Base-by-base conservation (phyloP, 345 rosid genomes). In the Salix exigua region DNA sequence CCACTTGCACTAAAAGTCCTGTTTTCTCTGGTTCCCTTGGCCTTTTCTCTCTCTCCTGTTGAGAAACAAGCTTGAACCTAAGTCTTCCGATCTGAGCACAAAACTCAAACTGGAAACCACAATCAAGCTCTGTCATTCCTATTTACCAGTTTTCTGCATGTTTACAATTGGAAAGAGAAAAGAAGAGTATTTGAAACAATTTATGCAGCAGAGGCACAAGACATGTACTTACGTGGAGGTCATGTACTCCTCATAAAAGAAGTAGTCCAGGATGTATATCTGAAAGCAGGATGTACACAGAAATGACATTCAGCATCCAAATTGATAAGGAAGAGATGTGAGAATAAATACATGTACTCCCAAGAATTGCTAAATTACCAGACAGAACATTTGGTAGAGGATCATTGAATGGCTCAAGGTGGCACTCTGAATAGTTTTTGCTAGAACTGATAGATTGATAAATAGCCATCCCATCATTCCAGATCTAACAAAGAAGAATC, bases 381-480 rank as follows among this genome's bases (percentile, higher is more conserved):
- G 74, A 75, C 93, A 91, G 76, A 91, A 89, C 37, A 83, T 67
- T 82, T 95, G 98, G 87, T 90, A 93, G 37, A 95, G 91, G 85
- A 93, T 87, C 99, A 90, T 84, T n/a, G 98, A 88, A 79, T 0
- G 83, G 84, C 78, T 87, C 75, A 93, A 84, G 80, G 73, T 75
- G 76, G 50, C 86, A 78, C 86, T 88, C 55, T 84, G 84, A 73
- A 87, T 73, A 85, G 93, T 89, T 89, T 86, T 91, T 30, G 92
- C 88, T 38, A 95, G 83, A 86, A 95, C 80, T 64, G 99, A 95
- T 75, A 91, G 87, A 75, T 95, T 95, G 83, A 95, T 91, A 68
- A 93, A 86, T 64, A 95, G 88, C 97, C 97, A 95, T 74, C 97
- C 97, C 97, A 93, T 91, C 97, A 94, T 94, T 75, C 97, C 98